These are phyloP conservation scores for Microbotryum silenes-acaulis DNA, from an alignment of 1,284 basidiomycete species.

Conservation along the genomic window DNA sequence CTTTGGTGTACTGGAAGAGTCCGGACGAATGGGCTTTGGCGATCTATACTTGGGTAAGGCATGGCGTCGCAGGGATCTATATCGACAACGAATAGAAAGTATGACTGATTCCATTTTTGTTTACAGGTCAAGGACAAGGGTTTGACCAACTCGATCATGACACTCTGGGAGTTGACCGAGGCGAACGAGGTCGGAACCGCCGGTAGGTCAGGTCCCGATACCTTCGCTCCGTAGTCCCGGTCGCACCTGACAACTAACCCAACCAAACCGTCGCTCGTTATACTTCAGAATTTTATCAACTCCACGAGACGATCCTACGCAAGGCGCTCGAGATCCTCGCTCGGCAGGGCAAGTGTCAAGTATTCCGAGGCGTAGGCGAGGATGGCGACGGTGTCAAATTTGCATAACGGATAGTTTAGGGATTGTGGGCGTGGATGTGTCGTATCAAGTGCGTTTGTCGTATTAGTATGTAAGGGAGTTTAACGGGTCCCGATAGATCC, in stretches of 20 bases:
- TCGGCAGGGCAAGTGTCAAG: conserved; percentile 47
- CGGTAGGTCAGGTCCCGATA: conserved; percentile 26
- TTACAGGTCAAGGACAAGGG: conserved; percentile 46
- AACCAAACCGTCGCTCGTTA: background rate
- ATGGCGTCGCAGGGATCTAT: no score
- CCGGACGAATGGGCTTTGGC: conserved; percentile 49
- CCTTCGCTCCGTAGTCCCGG: background rate
- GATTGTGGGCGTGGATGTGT: no score
- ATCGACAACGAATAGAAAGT: no score
- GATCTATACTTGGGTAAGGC: conserved; percentile 49
- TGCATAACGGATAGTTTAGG: conserved; percentile 30
- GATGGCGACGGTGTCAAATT: conserved; percentile 49
- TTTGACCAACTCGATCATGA: conserved; percentile 48
- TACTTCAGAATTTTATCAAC: conserved; percentile 44
- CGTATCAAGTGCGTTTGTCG: no score
- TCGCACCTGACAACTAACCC: background rate
- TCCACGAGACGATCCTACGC: conserved; percentile 44
- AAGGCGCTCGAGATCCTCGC: conserved; percentile 46
- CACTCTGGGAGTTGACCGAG: conserved; percentile 49
- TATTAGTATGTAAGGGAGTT: no score
- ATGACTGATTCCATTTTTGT: no score
- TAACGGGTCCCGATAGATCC: no score
- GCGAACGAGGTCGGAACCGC: conserved; percentile 44
- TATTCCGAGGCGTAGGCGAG: conserved; percentile 44
- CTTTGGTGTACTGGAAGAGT: conserved; percentile 47